phyloP scores from a whole-genome alignment of 106 monocot genomes.

The Dendrobium catenatum region DNA sequence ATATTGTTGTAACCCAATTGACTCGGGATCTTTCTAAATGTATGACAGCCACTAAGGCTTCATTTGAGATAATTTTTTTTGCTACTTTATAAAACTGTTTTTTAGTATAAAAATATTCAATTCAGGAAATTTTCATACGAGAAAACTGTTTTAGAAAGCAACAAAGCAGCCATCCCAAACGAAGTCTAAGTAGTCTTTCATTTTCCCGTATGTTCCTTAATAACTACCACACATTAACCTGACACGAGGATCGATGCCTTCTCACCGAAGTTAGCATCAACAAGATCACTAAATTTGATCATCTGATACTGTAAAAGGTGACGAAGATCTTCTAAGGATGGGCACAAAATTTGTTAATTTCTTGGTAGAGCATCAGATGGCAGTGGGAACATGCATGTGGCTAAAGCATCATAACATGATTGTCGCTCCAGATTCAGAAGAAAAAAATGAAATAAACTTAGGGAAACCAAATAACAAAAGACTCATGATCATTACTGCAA shows the following conservation, averaged over 20 bases:
- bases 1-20: too few relatives aligned
- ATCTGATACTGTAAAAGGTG: conserved; percentile 15
- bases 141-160: too few relatives aligned
- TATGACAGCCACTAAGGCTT: too few relatives aligned
- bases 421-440: conserved; percentile 68
- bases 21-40: too few relatives aligned
- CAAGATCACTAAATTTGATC: conserved; percentile 76
- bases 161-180: too few relatives aligned
- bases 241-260: conserved; percentile 42
- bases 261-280: conserved; percentile 52
- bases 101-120: too few relatives aligned
- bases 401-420: conserved; percentile 47
- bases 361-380: conserved; percentile 87
- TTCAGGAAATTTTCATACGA: too few relatives aligned
- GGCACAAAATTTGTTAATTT: conserved; percentile 57
- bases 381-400: conserved; percentile 65
- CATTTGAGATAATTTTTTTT: too few relatives aligned
- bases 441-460: background rate
- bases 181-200: background rate
- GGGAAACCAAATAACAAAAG: background rate
- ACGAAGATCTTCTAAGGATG: conserved; percentile 59
- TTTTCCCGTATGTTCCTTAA: conserved; percentile 45
- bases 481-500: background rate
- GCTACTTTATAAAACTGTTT: too few relatives aligned
- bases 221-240: conserved; percentile 80